Evolutionary conservation across 768 basidiomycete genomes (phyloP), one percentile per base, ranked within the genome.

Genomic region (Tricholoma flavovirens): DNA sequence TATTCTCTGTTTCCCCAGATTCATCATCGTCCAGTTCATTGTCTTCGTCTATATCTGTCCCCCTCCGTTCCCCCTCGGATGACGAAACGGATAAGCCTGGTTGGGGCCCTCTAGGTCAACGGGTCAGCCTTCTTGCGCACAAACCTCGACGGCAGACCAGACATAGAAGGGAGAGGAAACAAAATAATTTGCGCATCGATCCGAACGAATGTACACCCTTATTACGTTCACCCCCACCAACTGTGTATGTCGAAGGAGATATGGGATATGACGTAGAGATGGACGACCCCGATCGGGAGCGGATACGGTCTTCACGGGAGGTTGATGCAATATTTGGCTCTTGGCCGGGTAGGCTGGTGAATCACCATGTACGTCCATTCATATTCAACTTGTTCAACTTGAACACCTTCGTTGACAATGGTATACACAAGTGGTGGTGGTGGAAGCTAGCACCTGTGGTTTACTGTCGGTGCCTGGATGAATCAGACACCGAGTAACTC

Each of bases 1-100:
- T 29, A 43, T 57, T 43, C 29, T 60, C 59, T 21, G 60, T 69
- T 49, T 67, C 72, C 5, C 63, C 70, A 4, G 60, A 68, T 14
- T 75, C 74, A 4, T 81, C 84, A 32, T 62, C 74, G 19, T 83
- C 84, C 5, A 77, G 79, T 42, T 90, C 89, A 1, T 80, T 79
- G 3, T 90, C 88, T 4, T 91, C 90, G 2, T 90, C 89, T 38
- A 86, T 93, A 59, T 92, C 90, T 36, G 90, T 80, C 1, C 91
- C 90, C 15, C 75, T 93, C 21, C 87, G 83, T 49, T 79, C 83
- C 24, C 78, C 75, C 58, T 70, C 70, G 12, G 73, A 83, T 55
- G 76, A 80, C 50, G 77, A 74, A 38, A 62, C 70, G 12, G 67
- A 70, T 42, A 75, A 72, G 57, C 77, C 79, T 2, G 77, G 77